A percentile compares a stretch with the other conserved stretches of the same genome.
Conservation (phyloP, 352 stramenopile species). For the Pythium scleroteichum region DNA sequence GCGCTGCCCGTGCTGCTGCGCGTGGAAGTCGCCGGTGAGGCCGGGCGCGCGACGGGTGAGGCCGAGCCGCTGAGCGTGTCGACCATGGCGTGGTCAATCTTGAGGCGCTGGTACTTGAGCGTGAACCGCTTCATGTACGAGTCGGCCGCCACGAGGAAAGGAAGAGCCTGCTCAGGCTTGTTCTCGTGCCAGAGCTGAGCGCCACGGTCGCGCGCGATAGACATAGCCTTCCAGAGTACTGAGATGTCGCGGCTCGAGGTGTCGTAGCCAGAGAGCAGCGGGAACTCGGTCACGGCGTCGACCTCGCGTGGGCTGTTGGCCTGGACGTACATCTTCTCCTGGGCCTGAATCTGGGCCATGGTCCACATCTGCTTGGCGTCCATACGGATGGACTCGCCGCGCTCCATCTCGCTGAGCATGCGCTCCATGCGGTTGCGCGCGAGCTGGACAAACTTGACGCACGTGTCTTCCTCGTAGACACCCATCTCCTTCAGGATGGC, state of each 20-base stretch:
- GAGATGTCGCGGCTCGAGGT: constrained; percentile 69
- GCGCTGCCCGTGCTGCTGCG: constrained; percentile 8
- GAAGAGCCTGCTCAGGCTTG: constrained; percentile 79
- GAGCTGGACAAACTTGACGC: constrained; percentile 74
- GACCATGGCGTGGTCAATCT: constrained; percentile 84
- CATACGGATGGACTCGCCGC: constrained; percentile 65
- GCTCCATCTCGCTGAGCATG: constrained; percentile 62
- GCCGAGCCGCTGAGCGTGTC: constrained; percentile 46
- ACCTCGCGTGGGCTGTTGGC: constrained; percentile 38
- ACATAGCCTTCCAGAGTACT: constrained; percentile 83
- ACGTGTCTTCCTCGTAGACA: constrained; percentile 75
- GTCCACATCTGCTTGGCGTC: constrained; percentile 72
- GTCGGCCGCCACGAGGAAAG: constrained; percentile 76
- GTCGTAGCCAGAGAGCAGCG: constrained; percentile 62
- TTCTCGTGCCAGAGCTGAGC: constrained; percentile 87
- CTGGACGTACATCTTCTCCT: constrained; percentile 46
- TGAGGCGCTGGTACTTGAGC: constrained; percentile 84
- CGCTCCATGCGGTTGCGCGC: constrained; percentile 63
- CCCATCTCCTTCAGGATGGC: constrained; percentile 75
- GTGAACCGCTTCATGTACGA: constrained; percentile 91
- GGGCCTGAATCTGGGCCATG: constrained; percentile 69
- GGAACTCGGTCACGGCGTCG: constrained; percentile 48
- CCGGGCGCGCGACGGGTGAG: background rate
- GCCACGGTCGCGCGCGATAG: constrained; percentile 70
- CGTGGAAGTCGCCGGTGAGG: constrained; percentile 3